Evolutionary conservation across 345 rosid species (phyloP).

Genomic region (Leavenworthia alabamica): DNA sequence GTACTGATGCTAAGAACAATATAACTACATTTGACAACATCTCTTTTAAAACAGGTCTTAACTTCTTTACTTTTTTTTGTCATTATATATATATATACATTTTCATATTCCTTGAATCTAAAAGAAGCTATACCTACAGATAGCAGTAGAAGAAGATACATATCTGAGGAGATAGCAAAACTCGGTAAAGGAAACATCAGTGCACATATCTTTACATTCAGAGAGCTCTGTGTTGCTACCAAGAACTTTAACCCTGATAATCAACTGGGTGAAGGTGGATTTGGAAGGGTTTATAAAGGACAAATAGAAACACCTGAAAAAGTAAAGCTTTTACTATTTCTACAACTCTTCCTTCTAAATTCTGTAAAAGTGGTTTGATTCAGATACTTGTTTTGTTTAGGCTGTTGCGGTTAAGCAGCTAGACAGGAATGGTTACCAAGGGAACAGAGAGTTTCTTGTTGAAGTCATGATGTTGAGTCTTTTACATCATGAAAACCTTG

Average conservation of each 20-base stretch:
- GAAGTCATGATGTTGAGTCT: slow-evolving; percentile 74
- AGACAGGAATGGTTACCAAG: slow-evolving; percentile 79
- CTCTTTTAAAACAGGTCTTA: slow-evolving; percentile 69
- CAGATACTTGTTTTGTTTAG: slow-evolving; percentile 27
- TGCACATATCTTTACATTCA: slow-evolving; percentile 51
- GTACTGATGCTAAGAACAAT: slow-evolving; percentile 43
- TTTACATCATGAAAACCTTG: slow-evolving; percentile 61
- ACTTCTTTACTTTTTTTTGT: too few relatives aligned
- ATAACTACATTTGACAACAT: slow-evolving; percentile 62
- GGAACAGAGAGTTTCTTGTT: slow-evolving; percentile 71
- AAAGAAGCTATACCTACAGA: slow-evolving; percentile 37
- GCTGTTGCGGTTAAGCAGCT: slow-evolving; percentile 73
- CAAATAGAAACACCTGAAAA: slow-evolving; percentile 37
- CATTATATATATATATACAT: too few relatives aligned
- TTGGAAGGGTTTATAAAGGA: slow-evolving; percentile 89
- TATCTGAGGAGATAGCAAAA: slow-evolving; percentile 52
- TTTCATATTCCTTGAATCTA: neutral
- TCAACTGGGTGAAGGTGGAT: slow-evolving; percentile 91
- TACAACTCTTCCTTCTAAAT: too few relatives aligned
- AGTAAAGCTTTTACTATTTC: too few relatives aligned
- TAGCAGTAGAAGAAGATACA: slow-evolving; percentile 63
- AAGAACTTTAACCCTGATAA: slow-evolving; percentile 55
- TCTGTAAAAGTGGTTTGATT: neutral
- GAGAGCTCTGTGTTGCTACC: slow-evolving; percentile 61
- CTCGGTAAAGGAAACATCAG: slow-evolving; percentile 63